These are phyloP conservation scores for Gnomoniopsis smithogilvyi DNA, from an alignment of 2,329 filamentous ascomycete genomes.

Conservation along the genomic window DNA sequence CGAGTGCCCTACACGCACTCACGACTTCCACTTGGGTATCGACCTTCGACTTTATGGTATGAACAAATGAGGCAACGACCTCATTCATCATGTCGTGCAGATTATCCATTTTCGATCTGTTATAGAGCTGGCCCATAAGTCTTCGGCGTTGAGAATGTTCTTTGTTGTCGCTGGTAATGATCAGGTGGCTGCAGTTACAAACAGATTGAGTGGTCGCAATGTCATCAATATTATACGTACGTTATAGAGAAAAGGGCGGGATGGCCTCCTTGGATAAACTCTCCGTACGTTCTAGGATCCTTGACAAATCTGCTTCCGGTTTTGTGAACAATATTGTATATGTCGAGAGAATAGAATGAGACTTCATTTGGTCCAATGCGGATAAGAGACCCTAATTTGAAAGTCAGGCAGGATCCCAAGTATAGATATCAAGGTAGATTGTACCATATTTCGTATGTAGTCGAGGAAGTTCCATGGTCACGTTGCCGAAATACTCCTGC, in stretches of 20 bases:
- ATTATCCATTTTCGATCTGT: conserved; percentile 24
- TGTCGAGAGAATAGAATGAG: conserved; percentile 25
- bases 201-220: neutral
- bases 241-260: conserved; percentile 28
- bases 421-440: neutral
- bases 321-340: conserved; percentile 25
- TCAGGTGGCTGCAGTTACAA: conserved; percentile 3
- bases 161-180: conserved; percentile 18
- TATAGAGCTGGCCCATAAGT: conserved; percentile 28
- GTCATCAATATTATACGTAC: neutral
- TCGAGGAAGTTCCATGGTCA: conserved; percentile 22
- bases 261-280: conserved; percentile 26
- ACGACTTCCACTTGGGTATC: neutral
- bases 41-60: neutral
- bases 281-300: conserved; percentile 25
- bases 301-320: conserved; percentile 24
- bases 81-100: conserved; percentile 24
- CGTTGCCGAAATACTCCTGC: conserved; percentile 21
- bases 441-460: conserved; percentile 23
- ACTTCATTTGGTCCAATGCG: conserved; percentile 24
- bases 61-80: conserved; percentile 21
- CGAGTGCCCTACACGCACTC: conserved; percentile 7
- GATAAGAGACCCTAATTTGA: conserved; percentile 20
- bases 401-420: fast-evolving
- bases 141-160: conserved; percentile 27